Evolutionary conservation across 305 asterid genomes (phyloP).

Genomic region (Solanum hybrid): DNA sequence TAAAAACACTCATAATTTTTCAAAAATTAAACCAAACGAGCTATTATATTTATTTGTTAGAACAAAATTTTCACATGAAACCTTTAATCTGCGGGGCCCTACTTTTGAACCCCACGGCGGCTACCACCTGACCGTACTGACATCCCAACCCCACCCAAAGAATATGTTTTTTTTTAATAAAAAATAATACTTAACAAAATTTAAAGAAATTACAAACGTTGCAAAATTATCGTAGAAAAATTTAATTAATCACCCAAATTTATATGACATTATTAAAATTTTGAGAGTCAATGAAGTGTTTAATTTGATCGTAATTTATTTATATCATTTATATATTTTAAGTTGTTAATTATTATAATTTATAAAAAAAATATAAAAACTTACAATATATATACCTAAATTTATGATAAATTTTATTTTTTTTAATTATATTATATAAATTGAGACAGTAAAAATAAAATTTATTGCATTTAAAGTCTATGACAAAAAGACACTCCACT

Average conservation of each 20-base stretch:
- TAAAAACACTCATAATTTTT: not conserved
- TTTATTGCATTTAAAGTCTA: not conserved
- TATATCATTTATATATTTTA: too few relatives aligned
- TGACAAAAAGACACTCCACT: not conserved
- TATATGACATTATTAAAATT: too few relatives aligned
- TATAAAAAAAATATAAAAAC: too few relatives aligned
- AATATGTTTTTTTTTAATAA: not conserved
- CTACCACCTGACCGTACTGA: not conserved
- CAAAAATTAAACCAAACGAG: not conserved
- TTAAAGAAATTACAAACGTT: not conserved
- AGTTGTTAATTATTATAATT: too few relatives aligned
- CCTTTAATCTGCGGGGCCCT: not conserved
- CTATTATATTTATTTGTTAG: not conserved
- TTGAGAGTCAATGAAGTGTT: not conserved
- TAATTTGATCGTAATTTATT: too few relatives aligned
- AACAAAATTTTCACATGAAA: not conserved
- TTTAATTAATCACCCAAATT: not conserved
- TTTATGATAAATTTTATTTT: too few relatives aligned
- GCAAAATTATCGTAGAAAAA: not conserved
- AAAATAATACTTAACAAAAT: not conserved
- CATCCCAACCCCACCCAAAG: not conserved
- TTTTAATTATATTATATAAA: not conserved
- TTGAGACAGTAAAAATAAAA: fast-evolving
- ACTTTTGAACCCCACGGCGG: not conserved
- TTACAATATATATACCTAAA: too few relatives aligned